Conservation (phyloP, 805 yeast species). For the Ogataea zsoltii region DNA sequence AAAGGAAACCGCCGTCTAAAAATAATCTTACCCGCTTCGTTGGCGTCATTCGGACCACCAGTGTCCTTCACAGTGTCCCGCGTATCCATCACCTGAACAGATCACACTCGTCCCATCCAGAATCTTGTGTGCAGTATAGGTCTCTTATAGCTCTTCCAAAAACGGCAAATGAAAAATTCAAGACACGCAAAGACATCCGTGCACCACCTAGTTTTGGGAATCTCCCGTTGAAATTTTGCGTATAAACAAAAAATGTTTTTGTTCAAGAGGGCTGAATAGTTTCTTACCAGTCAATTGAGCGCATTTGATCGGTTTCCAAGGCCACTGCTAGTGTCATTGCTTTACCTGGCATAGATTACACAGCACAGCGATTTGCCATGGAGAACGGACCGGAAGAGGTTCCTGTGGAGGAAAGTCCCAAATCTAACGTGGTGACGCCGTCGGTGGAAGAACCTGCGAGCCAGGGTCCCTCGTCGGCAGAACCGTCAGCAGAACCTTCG, state of each 20-base stretch:
- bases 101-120: too few relatives aligned
- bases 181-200: neutral
- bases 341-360: neutral
- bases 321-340: neutral
- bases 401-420: neutral
- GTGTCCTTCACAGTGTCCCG: neutral
- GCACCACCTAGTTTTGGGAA: neutral
- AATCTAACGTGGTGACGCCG: neutral
- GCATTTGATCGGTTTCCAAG: neutral
- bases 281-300: neutral
- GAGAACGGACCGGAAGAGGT: neutral
- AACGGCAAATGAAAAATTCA: neutral
- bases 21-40: constrained; percentile 14
- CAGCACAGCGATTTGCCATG: neutral
- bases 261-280: neutral
- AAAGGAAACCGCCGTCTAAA: neutral
- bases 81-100: too few relatives aligned
- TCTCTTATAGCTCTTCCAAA: too few relatives aligned
- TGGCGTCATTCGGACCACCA: neutral
- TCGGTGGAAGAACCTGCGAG: neutral
- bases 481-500: neutral
- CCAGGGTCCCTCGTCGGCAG: neutral
- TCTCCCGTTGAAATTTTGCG: constrained; percentile 1
- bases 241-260: neutral
- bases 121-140: too few relatives aligned